phyloP scores from a whole-genome alignment of 768 basidiomycete genomes.

The Cyclocybe aegerita region DNA sequence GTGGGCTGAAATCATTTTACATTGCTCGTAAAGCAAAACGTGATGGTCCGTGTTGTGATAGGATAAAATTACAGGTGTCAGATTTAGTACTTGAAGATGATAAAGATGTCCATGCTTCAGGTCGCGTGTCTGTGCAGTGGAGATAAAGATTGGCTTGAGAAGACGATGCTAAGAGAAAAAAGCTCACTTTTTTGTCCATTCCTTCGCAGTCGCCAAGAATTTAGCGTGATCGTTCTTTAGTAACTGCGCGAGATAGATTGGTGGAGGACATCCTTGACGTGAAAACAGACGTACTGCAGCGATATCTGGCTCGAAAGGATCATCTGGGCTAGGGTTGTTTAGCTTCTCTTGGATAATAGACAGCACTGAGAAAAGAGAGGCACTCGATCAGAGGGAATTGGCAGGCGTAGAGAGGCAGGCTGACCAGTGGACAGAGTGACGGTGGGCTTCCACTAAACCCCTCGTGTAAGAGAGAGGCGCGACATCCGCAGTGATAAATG shows the following conservation, averaged over 20 bases:
- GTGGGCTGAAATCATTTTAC: no score
- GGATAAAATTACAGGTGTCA: no score
- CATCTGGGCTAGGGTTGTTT: constrained; percentile 85
- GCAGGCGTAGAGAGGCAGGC: constrained; percentile 12
- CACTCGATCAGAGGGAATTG: constrained; percentile 1
- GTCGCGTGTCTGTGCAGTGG: background rate
- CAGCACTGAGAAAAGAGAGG: constrained; percentile 50
- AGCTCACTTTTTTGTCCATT: constrained; percentile 80
- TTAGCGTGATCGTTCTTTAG: constrained; percentile 76
- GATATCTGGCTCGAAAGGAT: constrained; percentile 87
- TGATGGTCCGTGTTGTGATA: no score
- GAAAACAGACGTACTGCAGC: constrained; percentile 57
- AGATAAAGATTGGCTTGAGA: background rate
- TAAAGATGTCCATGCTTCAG: no score
- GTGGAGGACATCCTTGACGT: background rate
- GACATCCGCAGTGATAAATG: constrained; percentile 5
- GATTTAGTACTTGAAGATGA: no score
- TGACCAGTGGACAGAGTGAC: constrained; percentile 70
- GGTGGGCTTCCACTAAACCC: constrained; percentile 79
- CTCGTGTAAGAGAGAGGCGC: constrained; percentile 7
- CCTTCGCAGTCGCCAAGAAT: constrained; percentile 77
- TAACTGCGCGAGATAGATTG: constrained; percentile 38
- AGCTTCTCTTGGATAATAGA: constrained; percentile 79
- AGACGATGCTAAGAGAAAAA: background rate
- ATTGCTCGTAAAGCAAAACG: no score